Evolutionary conservation across 2,329 filamentous ascomycete genomes (phyloP).

Genomic region (Trichoderma afroharzianum): DNA sequence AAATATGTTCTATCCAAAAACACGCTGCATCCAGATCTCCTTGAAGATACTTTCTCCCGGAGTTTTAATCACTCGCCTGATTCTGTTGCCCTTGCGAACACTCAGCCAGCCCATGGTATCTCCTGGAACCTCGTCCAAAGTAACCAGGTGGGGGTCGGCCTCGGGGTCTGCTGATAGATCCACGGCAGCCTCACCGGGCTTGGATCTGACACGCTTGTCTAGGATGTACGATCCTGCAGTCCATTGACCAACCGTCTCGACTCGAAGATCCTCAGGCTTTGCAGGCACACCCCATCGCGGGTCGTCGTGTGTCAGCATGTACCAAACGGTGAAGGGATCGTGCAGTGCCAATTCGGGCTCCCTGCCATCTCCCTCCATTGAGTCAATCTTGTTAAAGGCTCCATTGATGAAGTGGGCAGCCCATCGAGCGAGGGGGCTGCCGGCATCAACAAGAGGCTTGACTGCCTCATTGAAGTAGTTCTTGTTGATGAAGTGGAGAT

Average conservation of each 20-base stretch:
- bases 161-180: constrained; percentile 40
- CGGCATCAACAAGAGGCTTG: constrained; percentile 52
- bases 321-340: constrained; percentile 77
- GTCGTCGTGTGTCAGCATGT: constrained; percentile 61
- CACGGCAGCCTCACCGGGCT: constrained; percentile 44
- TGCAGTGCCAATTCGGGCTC: constrained; percentile 66
- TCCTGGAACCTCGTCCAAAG: constrained; percentile 54
- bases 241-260: constrained; percentile 93
- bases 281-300: constrained; percentile 55
- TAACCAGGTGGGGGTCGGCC: constrained; percentile 38
- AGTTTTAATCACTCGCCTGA: constrained; percentile 67
- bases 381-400: constrained; percentile 65
- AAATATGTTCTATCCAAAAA: constrained; percentile 49
- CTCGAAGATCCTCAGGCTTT: constrained; percentile 73
- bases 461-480: constrained; percentile 57
- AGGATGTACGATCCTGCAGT: constrained; percentile 86
- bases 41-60: constrained; percentile 68
- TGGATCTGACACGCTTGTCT: constrained; percentile 63
- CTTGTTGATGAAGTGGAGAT: constrained; percentile 61
- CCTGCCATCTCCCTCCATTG: constrained; percentile 54
- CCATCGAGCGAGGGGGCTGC: constrained; percentile 73
- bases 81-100: constrained; percentile 68
- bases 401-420: constrained; percentile 67
- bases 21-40: constrained; percentile 57
- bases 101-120: constrained; percentile 78